Evolutionary conservation across 805 yeast genomes (phyloP).

Genomic region (Debaryomyces prosopidis): DNA sequence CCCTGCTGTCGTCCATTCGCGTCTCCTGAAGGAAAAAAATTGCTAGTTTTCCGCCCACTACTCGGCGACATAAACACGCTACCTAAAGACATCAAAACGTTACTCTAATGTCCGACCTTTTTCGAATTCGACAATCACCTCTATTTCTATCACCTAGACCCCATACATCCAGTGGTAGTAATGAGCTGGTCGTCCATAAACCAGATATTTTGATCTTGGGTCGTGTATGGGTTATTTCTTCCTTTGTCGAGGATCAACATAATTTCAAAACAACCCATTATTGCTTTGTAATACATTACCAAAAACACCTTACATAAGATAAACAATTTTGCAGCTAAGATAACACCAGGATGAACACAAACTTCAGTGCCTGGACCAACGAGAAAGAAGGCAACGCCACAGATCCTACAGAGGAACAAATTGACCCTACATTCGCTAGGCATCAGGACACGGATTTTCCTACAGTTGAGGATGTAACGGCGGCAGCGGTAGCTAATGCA

Average conservation of each 20-base stretch:
- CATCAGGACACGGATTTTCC: constrained; percentile 24
- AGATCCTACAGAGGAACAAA: constrained; percentile 22
- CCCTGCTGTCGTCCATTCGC: background rate
- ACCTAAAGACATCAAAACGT: background rate
- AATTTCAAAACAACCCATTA: background rate
- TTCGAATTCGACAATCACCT: too few species aligned
- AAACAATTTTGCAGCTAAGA: constrained; percentile 2
- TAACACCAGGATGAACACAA: constrained; percentile 18
- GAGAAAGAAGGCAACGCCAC: constrained; percentile 18
- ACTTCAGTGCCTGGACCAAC: constrained; percentile 23
- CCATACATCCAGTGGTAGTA: too few species aligned
- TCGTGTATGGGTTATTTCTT: background rate
- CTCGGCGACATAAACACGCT: background rate
- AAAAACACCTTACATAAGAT: constrained; percentile 12
- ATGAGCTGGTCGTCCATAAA: too few species aligned
- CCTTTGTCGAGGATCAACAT: background rate
- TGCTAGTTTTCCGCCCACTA: constrained; percentile 5
- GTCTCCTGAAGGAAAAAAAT: constrained; percentile 5
- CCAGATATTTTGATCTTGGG: too few species aligned
- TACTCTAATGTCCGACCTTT: too few species aligned
- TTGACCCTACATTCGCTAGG: constrained; percentile 32
- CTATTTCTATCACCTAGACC: too few species aligned
- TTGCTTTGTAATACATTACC: constrained; percentile 16
- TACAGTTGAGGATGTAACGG: constrained; percentile 19
- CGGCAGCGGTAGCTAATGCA: constrained; percentile 21